Evolutionary conservation across 345 rosid species (phyloP), one percentile per base, ranked within the genome.

Genomic region (Nephelium lappaceum): DNA sequence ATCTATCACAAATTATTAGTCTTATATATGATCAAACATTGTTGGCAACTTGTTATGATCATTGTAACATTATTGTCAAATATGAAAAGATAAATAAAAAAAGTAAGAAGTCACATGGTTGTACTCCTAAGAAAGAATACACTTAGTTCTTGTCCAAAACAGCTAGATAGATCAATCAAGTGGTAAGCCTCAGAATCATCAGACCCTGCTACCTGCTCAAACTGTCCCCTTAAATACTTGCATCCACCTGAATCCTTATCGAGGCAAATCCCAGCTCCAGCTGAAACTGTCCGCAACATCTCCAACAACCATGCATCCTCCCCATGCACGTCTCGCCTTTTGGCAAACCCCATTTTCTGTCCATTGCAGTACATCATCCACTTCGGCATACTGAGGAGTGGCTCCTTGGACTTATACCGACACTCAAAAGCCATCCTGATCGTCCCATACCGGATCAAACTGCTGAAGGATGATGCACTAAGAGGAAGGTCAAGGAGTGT

Each of bases 151-250:
- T 77, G 71, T 12, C 76, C 79, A 7, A 74, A 70, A 74, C 72
- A 23, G 21, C 67, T 68, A 1, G 73, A 53, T 23, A 62, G 81
- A 63, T 78, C 79, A 7, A 78, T 74, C 71, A 78, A 65, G 57
- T 74, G 81, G 64, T 74, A 78, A 11, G 70, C 81, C 55, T 79
- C 76, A 8, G 81, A 76, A 72, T 79, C 61, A 39, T 64, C 69
- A 15, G 74, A 73, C 16, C 80, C 82, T 11, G 36, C 63, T 8
- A n/a, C 60, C 25, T 42, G 31, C 76, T 81, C 79, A 49, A 81
- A 84, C 71, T 84, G 81, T 4, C 81, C 84, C 47, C 82, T 81
- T 69, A 84, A 31, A 69, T 81, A 78, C 76, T 78, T 84, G 49
- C 24, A 53, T 39, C 76, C 75, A 18, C 75, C 77, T 3, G 71